Percentiles rank a stretch among this genome's conserved stretches.
These are phyloP conservation scores for Auriscalpium vulgare DNA, from an alignment of 768 basidiomycete species.

Conservation along the genomic window DNA sequence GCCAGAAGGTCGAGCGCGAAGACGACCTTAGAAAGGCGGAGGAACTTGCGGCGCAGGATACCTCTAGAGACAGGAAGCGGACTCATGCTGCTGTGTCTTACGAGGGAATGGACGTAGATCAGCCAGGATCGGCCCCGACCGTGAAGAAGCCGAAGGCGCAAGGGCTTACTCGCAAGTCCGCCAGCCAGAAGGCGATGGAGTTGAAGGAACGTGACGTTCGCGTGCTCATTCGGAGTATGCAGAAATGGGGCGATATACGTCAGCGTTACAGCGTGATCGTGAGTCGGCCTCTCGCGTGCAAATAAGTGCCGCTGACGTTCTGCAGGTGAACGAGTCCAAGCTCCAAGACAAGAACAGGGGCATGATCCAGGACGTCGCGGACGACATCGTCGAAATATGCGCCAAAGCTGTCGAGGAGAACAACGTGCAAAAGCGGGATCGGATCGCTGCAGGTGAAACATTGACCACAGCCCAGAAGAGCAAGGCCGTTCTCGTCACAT, in stretches of 20 bases:
- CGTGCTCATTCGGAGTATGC: conserved; percentile 88
- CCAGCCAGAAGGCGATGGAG: conserved; percentile 92
- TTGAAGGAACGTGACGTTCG: conserved; percentile 96
- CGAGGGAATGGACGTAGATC: conserved; percentile 89
- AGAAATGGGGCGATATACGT: conserved; percentile 96
- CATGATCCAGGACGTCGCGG: conserved; percentile 84
- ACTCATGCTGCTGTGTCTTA: conserved; percentile 84
- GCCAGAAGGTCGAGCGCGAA: conserved; percentile 76
- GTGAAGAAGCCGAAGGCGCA: conserved; percentile 71
- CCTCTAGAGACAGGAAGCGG: conserved; percentile 64
- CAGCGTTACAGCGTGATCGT: conserved; percentile 93
- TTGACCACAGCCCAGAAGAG: conserved; percentile 91
- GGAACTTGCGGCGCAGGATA: conserved; percentile 59
- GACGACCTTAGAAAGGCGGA: conserved; percentile 69
- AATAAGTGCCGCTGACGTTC: conserved; percentile 2
- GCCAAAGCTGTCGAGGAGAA: conserved; percentile 76
- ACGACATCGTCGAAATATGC: conserved; percentile 88
- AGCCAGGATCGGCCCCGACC: conserved; percentile 50
- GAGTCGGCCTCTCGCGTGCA: conserved; percentile 22
- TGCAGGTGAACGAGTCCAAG: conserved; percentile 80
- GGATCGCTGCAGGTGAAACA: conserved; percentile 77
- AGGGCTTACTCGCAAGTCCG: conserved; percentile 75
- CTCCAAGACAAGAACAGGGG: conserved; percentile 90
- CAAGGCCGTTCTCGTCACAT: conserved; percentile 92
- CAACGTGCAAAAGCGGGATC: conserved; percentile 69